phyloP scores from a whole-genome alignment of 208 protist species.

The Trypanosoma avium region DNA sequence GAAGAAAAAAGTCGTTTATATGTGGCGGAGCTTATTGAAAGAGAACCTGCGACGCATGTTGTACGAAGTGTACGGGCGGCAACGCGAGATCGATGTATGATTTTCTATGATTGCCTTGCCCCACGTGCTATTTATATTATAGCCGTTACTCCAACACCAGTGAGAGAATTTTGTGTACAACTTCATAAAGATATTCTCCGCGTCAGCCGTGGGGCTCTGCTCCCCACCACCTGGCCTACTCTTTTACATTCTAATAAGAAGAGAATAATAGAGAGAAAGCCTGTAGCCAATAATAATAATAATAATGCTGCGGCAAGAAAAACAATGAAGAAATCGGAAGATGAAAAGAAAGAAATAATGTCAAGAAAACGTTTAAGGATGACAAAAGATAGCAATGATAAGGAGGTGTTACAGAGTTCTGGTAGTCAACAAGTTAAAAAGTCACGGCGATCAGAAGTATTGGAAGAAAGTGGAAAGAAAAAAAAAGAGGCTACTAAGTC shows the following conservation, averaged over 20 bases:
- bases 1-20: slow-evolving; percentile 56
- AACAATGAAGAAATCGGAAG: slow-evolving; percentile 1
- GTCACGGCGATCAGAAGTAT: background rate
- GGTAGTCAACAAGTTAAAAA: background rate
- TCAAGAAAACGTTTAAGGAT: background rate
- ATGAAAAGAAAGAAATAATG: background rate
- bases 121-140: slow-evolving; percentile 55
- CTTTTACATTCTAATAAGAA: too few relatives aligned
- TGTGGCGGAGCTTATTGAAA: slow-evolving; percentile 69
- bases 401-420: background rate
- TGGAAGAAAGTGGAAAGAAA: background rate
- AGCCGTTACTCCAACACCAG: slow-evolving; percentile 37
- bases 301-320: slow-evolving; percentile 16
- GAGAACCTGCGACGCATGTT: slow-evolving; percentile 74
- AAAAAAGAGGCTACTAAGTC: background rate
- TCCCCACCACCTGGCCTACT: slow-evolving; percentile 32
- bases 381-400: background rate
- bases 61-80: slow-evolving; percentile 65
- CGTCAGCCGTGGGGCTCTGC: slow-evolving; percentile 58
- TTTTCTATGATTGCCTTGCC: slow-evolving; percentile 82
- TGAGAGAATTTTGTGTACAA: slow-evolving; percentile 35
- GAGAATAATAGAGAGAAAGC: too few relatives aligned
- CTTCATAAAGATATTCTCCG: slow-evolving; percentile 70
- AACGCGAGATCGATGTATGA: slow-evolving; percentile 76
- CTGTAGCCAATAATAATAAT: background rate